Evolutionary conservation across 2,329 filamentous ascomycete species (phyloP).

Genomic region (Sclerotinia glacialis): DNA sequence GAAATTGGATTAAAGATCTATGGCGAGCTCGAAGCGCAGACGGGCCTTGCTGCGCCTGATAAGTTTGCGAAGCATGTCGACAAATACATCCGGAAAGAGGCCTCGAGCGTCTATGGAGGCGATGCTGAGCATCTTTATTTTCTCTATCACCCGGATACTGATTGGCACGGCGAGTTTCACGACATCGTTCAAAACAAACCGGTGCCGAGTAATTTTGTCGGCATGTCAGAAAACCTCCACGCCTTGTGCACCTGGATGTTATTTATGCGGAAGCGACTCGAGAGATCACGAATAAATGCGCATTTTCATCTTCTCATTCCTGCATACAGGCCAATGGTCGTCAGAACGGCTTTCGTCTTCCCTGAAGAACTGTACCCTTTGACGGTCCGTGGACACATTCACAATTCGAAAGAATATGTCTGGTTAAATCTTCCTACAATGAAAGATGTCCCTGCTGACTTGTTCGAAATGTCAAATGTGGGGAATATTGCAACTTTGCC

Average conservation of each 20-base stretch:
- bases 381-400: constrained; percentile 43
- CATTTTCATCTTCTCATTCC: constrained; percentile 43
- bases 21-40: constrained; percentile 24
- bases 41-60: constrained; percentile 23
- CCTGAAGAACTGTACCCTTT: constrained; percentile 43
- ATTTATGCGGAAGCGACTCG: constrained; percentile 26
- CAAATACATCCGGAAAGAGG: constrained; percentile 25
- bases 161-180: constrained; percentile 45
- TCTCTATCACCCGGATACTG: constrained; percentile 44
- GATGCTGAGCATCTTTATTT: constrained; percentile 43
- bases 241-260: constrained; percentile 44
- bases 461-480: constrained; percentile 22
- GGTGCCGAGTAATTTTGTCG: constrained; percentile 41
- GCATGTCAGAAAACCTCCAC: constrained; percentile 45
- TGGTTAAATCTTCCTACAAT: constrained; percentile 41
- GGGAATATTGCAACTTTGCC: constrained; percentile 21
- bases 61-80: constrained; percentile 26
- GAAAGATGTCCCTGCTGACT: constrained; percentile 18
- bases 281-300: constrained; percentile 33
- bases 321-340: constrained; percentile 43
- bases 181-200: constrained; percentile 41
- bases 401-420: constrained; percentile 43
- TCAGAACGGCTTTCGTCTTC: constrained; percentile 41
- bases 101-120: constrained; percentile 20
- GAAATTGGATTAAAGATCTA: constrained; percentile 21